Conservation (phyloP, 2,329 filamentous ascomycete genomes). For the Alternaria tenuissima region DNA sequence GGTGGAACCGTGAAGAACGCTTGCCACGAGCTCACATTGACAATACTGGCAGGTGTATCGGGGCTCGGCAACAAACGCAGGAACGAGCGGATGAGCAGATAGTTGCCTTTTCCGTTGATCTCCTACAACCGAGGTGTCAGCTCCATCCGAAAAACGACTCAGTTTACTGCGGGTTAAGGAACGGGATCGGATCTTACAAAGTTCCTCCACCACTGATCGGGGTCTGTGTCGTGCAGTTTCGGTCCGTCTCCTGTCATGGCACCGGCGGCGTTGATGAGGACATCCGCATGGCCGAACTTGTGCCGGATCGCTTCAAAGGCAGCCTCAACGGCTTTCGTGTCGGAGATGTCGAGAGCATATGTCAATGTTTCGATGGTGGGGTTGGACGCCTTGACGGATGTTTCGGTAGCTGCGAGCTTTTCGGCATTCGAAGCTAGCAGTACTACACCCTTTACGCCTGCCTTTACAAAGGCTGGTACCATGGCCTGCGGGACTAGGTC, state of each 20-base stretch:
- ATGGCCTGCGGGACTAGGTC: constrained; percentile 29
- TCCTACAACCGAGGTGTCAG: constrained; percentile 29
- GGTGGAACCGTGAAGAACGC: constrained; percentile 20
- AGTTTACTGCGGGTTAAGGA: not conserved
- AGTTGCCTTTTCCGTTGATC: constrained; percentile 45
- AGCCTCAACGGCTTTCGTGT: constrained; percentile 24
- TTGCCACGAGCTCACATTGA: constrained; percentile 21
- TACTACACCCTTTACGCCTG: constrained; percentile 45
- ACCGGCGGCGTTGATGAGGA: constrained; percentile 31
- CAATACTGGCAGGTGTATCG: constrained; percentile 32
- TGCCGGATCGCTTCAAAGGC: constrained; percentile 25
- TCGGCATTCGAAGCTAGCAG: constrained; percentile 40
- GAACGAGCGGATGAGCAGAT: constrained; percentile 43
- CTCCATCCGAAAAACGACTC: not conserved
- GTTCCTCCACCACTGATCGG: constrained; percentile 27
- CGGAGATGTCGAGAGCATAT: constrained; percentile 39
- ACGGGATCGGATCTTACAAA: constrained; percentile 20
- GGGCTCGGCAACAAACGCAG: constrained; percentile 27
- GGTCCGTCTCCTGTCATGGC: constrained; percentile 18
- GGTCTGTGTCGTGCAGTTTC: constrained; percentile 28
- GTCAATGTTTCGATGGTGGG: constrained; percentile 41
- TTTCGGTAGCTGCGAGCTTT: constrained; percentile 34
- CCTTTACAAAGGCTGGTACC: constrained; percentile 46
- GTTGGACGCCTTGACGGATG: constrained; percentile 38
- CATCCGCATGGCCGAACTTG: constrained; percentile 27